Conservation (phyloP, 2,329 filamentous ascomycete genomes). For the Didymella lethalis region DNA sequence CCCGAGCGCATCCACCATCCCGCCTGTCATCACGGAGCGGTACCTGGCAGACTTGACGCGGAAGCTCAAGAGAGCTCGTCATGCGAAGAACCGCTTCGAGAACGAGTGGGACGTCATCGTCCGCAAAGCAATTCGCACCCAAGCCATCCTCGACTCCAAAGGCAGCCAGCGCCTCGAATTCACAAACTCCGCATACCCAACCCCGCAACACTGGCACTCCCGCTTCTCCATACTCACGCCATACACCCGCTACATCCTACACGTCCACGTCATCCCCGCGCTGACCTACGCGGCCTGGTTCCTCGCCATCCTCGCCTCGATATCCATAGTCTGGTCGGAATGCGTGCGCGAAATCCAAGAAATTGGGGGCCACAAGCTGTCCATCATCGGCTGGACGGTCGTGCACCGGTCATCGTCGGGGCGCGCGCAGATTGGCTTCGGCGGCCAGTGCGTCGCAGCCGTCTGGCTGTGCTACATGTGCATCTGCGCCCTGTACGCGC, state of each 20-base stretch:
- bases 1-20: constrained; percentile 60
- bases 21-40: constrained; percentile 87
- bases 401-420: constrained; percentile 78
- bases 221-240: constrained; percentile 68
- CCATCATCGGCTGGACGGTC: constrained; percentile 71
- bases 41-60: constrained; percentile 91
- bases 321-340: constrained; percentile 92
- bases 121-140: constrained; percentile 74
- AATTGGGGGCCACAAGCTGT: constrained; percentile 69
- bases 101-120: constrained; percentile 87
- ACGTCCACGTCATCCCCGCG: constrained; percentile 77
- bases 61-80: constrained; percentile 79
- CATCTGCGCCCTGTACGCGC: constrained; percentile 81
- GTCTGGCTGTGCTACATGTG: constrained; percentile 98
- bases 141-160: constrained; percentile 83
- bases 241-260: constrained; percentile 79
- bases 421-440: constrained; percentile 80
- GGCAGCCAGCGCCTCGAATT: constrained; percentile 84
- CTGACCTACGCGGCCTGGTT: constrained; percentile 70
- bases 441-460: constrained; percentile 83
- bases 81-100: constrained; percentile 81
- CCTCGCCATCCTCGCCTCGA: constrained; percentile 76
- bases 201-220: constrained; percentile 59
- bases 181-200: constrained; percentile 59
- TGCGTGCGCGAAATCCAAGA: constrained; percentile 77